Evolutionary conservation across 495 filamentous ascomycete genomes (phyloP), one percentile per base, ranked within the genome.

Genomic region (Trichoderma orchidacearum): DNA sequence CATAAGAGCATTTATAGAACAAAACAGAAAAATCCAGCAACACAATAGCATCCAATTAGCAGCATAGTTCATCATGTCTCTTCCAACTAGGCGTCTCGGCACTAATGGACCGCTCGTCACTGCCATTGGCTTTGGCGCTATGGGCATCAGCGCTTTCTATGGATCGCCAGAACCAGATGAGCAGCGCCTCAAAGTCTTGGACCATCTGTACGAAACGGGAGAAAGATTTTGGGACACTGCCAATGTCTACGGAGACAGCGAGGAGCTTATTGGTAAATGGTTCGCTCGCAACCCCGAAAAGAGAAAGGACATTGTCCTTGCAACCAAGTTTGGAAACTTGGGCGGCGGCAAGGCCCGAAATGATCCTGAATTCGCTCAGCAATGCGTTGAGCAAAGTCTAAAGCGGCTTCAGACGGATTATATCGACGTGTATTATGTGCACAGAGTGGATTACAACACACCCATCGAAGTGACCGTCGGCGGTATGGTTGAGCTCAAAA

Each of bases 401-500:
- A 64, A 69, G 38, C 63, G 77, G 0, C 71, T 87, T 2, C 75
- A 74, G 0, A 61, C 76, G 0, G 70, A 76, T 1, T 61, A 56
- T 7, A 72, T 89, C 35, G 84, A 89, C 57, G 62, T 89, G 11
- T 84, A 77, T 58, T 86, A 85, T 59, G 67, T 73, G 29, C 83
- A 86, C 59, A 74, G 76, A 0, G 68, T 77, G 15, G 77, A 80
- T 54, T 51, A 61, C 5, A 69, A 70, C 32, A 77, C 79, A 0
- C 85, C 84, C 0, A 74, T 88, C 25, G 85, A 89, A 66, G 79
- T 80, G 64, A 84, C 75, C 51, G 74, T 85, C 60, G 64, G 60
- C 13, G 75, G 65, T 12, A 60, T 85, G 69, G 70, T 63, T 25
- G 62, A 76, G 60, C 59, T 75, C 3, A 70, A 74, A 48, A 60